phyloP scores from a whole-genome alignment of 202 grass and related monocot species.

The Musa balbisiana region DNA sequence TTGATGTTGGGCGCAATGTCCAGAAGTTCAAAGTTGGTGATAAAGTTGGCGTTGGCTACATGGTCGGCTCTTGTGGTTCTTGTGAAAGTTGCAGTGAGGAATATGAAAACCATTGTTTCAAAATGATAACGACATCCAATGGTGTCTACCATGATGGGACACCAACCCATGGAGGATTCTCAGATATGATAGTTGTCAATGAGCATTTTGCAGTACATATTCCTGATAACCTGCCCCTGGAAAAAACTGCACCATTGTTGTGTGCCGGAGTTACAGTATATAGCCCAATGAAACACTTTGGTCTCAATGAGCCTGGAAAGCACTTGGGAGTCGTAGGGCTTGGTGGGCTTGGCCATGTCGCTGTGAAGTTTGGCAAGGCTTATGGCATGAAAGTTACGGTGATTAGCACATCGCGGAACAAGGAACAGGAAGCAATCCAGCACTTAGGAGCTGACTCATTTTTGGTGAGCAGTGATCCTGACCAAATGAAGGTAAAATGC shows the following conservation, averaged over 20 bases:
- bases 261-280: slow-evolving; percentile 57
- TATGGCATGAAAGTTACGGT: slow-evolving; percentile 49
- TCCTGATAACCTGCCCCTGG: slow-evolving; percentile 29
- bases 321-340: slow-evolving; percentile 56
- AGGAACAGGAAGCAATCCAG: slow-evolving; percentile 39
- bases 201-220: slow-evolving; percentile 36
- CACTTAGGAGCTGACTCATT: slow-evolving; percentile 47
- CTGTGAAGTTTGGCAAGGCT: slow-evolving; percentile 59
- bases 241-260: slow-evolving; percentile 41
- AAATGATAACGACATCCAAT: slow-evolving; percentile 29
- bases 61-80: slow-evolving; percentile 36
- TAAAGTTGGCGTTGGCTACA: slow-evolving; percentile 52
- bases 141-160: slow-evolving; percentile 28
- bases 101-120: slow-evolving; percentile 42
- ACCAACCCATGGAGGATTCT: slow-evolving; percentile 38
- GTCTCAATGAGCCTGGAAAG: slow-evolving; percentile 38
- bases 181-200: slow-evolving; percentile 32
- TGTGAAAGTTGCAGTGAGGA: slow-evolving; percentile 39
- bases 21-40: slow-evolving; percentile 45
- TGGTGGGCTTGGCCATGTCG: slow-evolving; percentile 47
- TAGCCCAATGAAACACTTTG: slow-evolving; percentile 39
- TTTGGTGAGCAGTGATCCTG: slow-evolving; percentile 33
- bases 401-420: slow-evolving; percentile 44
- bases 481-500: slow-evolving; percentile 30
- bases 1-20: slow-evolving; percentile 27